A percentile compares a stretch with the other conserved stretches of the same genome.
These are phyloP conservation scores for Tuber melanosporum DNA, from an alignment of 495 filamentous ascomycete species.

Conservation along the genomic window DNA sequence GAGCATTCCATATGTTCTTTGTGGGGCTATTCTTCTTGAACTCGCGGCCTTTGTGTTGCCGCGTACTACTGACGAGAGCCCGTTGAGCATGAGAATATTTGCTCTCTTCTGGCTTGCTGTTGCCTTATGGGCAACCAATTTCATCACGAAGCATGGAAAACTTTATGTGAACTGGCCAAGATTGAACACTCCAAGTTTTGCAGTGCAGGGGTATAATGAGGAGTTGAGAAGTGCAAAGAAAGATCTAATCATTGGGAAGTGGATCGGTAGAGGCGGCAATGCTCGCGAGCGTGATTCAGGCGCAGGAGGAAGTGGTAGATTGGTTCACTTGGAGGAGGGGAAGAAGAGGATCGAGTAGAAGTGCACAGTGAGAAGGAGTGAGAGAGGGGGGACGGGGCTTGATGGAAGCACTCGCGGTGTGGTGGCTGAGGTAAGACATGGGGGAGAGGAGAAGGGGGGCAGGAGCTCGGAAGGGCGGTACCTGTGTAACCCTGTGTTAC, in stretches of 20 bases:
- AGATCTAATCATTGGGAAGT: slow-evolving; percentile 35
- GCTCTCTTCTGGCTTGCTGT: slow-evolving; percentile 68
- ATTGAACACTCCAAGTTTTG: slow-evolving; percentile 79
- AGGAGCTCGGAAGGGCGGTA: background rate
- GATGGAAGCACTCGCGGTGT: background rate
- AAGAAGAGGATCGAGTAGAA: slow-evolving; percentile 41
- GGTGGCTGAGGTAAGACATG: background rate
- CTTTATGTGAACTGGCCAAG: slow-evolving; percentile 98
- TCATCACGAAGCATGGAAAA: slow-evolving; percentile 77
- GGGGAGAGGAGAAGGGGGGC: background rate
- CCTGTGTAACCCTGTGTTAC: background rate
- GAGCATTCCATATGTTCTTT: slow-evolving; percentile 79
- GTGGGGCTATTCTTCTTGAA: slow-evolving; percentile 78
- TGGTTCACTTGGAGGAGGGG: slow-evolving; percentile 40
- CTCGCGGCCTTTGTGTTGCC: slow-evolving; percentile 70
- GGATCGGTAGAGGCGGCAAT: slow-evolving; percentile 27
- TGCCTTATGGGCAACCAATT: slow-evolving; percentile 62
- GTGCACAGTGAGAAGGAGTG: background rate
- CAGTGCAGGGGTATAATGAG: slow-evolving; percentile 82
- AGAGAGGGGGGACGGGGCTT: background rate
- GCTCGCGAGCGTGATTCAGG: slow-evolving; percentile 34
- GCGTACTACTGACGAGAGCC: slow-evolving; percentile 51
- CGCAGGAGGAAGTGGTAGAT: slow-evolving; percentile 33
- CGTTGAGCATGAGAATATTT: slow-evolving; percentile 68
- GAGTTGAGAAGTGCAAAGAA: slow-evolving; percentile 57